These are phyloP conservation scores for Trametes cingulata DNA, from an alignment of 768 basidiomycete species.

Conservation along the genomic window DNA sequence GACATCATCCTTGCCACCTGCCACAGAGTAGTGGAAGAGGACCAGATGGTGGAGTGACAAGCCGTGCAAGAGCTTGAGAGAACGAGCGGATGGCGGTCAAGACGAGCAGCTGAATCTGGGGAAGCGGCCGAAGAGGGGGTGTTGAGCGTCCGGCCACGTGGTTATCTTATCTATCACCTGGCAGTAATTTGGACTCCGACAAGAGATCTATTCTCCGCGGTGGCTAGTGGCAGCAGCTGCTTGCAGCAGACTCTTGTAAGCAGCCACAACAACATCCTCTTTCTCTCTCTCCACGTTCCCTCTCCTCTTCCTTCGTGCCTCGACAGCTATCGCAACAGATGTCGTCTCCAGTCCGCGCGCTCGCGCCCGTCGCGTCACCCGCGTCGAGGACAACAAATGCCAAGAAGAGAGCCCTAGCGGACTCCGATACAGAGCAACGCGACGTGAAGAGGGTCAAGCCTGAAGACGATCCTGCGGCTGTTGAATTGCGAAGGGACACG, in stretches of 20 bases:
- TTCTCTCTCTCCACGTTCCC: background rate
- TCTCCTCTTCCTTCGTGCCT: too few relatives aligned
- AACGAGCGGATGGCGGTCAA: background rate
- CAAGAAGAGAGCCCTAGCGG: constrained; percentile 19
- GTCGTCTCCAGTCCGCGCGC: constrained; percentile 6
- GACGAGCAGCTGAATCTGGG: background rate
- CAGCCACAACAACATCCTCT: background rate
- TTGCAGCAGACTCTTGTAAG: too few relatives aligned
- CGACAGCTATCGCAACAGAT: too few relatives aligned
- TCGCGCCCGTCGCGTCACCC: background rate
- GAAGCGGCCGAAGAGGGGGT: background rate
- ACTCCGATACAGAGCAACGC: constrained; percentile 20
- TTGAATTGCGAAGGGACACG: background rate
- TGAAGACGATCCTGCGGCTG: background rate
- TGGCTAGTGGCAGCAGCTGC: background rate
- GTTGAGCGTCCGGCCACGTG: background rate
- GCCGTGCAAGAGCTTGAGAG: background rate
- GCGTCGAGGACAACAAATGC: background rate
- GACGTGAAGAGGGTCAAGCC: constrained; percentile 11
- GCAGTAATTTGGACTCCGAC: background rate
- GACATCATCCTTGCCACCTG: constrained; percentile 4
- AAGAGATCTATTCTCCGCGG: background rate
- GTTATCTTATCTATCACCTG: constrained; percentile 3
- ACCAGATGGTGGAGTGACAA: background rate
- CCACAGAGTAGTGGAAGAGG: background rate